Conservation (phyloP, 2,329 filamentous ascomycete species). For the Penicillium sp. region DNA sequence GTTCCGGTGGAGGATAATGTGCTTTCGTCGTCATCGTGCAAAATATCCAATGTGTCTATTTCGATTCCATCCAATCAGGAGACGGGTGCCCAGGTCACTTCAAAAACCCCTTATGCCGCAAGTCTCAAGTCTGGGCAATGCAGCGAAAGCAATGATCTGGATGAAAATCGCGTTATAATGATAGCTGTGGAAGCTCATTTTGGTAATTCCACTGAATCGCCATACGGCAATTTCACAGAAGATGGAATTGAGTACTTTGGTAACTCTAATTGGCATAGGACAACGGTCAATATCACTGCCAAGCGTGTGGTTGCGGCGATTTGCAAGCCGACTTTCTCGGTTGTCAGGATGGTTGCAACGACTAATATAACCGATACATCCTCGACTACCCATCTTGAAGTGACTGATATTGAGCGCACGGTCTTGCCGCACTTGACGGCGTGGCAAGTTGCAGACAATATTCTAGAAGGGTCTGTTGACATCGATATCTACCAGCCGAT, state of each 20-base stretch:
- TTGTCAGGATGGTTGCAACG: not conserved
- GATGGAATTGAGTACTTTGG: not conserved
- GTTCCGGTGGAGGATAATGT: not conserved
- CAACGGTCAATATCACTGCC: not conserved
- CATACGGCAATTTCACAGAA: not conserved
- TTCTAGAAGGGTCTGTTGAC: not conserved
- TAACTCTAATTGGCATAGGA: not conserved
- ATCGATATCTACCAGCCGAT: not conserved
- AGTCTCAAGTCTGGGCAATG: not conserved
- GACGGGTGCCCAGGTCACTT: not conserved
- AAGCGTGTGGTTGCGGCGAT: not conserved
- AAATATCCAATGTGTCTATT: not conserved
- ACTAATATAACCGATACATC: not conserved
- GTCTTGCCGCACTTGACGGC: not conserved
- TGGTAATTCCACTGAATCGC: not conserved
- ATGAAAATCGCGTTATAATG: not conserved
- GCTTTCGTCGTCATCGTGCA: constrained; percentile 1
- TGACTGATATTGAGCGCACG: not conserved
- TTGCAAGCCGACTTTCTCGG: not conserved
- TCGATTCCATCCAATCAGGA: not conserved
- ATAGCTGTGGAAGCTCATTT: not conserved
- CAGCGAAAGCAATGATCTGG: no score
- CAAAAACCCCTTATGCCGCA: not conserved
- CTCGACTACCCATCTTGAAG: not conserved
- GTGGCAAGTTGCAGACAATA: not conserved